phyloP scores from a whole-genome alignment of 2,329 filamentous ascomycete genomes.

The Botrytis aclada region DNA sequence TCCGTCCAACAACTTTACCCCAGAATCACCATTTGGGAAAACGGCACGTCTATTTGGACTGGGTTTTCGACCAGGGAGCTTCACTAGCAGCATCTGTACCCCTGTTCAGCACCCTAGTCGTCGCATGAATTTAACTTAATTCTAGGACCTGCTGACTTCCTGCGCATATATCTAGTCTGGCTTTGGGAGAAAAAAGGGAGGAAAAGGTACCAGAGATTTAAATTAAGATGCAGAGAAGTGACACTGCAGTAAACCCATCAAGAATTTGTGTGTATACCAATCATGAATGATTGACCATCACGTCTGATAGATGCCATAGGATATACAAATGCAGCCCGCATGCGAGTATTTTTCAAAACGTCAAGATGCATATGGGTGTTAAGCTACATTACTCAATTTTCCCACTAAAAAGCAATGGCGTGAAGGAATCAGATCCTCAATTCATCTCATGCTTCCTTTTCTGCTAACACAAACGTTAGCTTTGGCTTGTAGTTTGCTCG shows the following conservation, averaged over 20 bases:
- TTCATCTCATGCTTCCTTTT: neutral
- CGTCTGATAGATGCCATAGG: neutral
- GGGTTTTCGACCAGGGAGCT: neutral
- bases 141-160: slow-evolving; percentile 1
- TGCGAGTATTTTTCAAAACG: neutral
- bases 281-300: neutral
- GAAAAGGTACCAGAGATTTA: neutral
- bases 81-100: neutral
- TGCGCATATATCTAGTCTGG: neutral
- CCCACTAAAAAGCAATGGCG: neutral
- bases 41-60: neutral
- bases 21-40: neutral
- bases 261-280: neutral
- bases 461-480: neutral
- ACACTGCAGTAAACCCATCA: neutral
- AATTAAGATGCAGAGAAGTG: neutral
- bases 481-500: neutral
- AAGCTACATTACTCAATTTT: neutral
- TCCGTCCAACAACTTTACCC: neutral
- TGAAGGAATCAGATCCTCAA: neutral
- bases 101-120: neutral
- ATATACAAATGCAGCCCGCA: neutral
- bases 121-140: neutral
- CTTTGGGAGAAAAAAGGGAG: neutral
- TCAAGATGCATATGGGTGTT: neutral